phyloP scores from a whole-genome alignment of 2,329 filamentous ascomycete genomes.

The Chaetomium globosum region DNA sequence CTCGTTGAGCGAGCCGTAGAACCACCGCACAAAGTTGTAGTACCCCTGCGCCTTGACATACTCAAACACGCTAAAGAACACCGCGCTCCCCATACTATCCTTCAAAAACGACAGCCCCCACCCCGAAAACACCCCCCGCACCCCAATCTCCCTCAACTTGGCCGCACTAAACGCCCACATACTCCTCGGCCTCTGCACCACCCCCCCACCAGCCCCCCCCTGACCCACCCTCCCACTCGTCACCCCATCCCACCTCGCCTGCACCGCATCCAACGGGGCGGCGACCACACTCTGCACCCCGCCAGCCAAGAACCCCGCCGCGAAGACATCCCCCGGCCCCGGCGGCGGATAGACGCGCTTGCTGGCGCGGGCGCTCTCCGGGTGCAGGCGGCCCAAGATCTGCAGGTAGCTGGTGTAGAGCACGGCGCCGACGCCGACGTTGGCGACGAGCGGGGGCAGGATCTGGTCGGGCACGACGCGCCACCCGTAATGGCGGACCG shows the following conservation, averaged over 20 bases:
- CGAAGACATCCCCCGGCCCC: conserved; percentile 63
- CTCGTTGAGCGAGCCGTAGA: conserved; percentile 63
- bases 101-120: conserved; percentile 70
- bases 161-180: conserved; percentile 73
- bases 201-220: conserved; percentile 7
- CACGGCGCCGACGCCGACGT: conserved; percentile 72
- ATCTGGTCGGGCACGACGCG: conserved; percentile 73
- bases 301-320: conserved; percentile 70
- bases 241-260: conserved; percentile 65
- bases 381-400: conserved; percentile 66
- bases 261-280: conserved; percentile 74
- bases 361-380: conserved; percentile 58
- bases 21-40: conserved; percentile 70
- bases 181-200: conserved; percentile 51
- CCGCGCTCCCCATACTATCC: conserved; percentile 67
- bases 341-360: conserved; percentile 73
- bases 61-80: conserved; percentile 77
- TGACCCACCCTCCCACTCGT: conserved; percentile 36
- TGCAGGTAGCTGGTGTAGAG: conserved; percentile 77
- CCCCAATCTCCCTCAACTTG: conserved; percentile 71
- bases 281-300: conserved; percentile 70
- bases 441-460: conserved; percentile 73
- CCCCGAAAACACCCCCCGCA: conserved; percentile 72
- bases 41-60: conserved; percentile 74
- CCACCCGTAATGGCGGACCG: conserved; percentile 72